Percentiles rank a stretch among this genome's conserved stretches.
Conservation (phyloP, 2,329 filamentous ascomycete species). For the Dryadomyces quercivorus region DNA sequence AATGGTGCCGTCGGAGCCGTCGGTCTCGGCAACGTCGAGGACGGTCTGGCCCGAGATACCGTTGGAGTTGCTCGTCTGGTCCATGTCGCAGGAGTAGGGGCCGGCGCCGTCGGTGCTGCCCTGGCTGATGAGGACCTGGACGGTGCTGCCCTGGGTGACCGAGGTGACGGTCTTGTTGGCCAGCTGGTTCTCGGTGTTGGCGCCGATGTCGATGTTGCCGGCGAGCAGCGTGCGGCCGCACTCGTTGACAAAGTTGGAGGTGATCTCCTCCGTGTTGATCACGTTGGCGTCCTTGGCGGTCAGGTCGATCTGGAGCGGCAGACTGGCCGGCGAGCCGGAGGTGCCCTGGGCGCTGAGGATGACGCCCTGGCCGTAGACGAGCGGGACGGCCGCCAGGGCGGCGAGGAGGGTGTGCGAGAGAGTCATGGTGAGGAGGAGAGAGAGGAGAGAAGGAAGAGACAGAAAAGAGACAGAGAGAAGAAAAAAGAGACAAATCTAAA, state of each 20-base stretch:
- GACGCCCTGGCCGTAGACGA: conserved; percentile 5
- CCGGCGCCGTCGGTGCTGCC: conserved; percentile 39
- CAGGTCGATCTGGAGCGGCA: conserved; percentile 33
- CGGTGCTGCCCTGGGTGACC: conserved; percentile 30
- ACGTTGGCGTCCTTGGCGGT: conserved; percentile 45
- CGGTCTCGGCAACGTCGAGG: conserved; percentile 29
- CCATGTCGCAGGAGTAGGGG: conserved; percentile 41
- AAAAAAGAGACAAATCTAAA: neutral
- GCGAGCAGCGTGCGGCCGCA: conserved; percentile 48
- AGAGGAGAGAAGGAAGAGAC: neutral
- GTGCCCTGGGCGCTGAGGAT: conserved; percentile 7
- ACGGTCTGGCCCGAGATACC: conserved; percentile 30
- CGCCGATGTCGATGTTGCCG: conserved; percentile 50
- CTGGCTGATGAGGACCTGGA: conserved; percentile 37
- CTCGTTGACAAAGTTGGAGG: conserved; percentile 37
- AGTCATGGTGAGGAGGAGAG: neutral
- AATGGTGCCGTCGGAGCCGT: conserved; percentile 28
- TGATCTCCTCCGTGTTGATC: conserved; percentile 42
- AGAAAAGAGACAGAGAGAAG: neutral
- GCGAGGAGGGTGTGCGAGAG: conserved; percentile 1
- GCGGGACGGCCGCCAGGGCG: conserved; percentile 3
- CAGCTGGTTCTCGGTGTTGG: conserved; percentile 39
- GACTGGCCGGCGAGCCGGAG: neutral
- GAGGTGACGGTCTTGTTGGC: conserved; percentile 32
- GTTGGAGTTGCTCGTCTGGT: conserved; percentile 31